These are phyloP conservation scores for Macrolepiota dolichaula DNA, from an alignment of 768 basidiomycete species.

Conservation along the genomic window DNA sequence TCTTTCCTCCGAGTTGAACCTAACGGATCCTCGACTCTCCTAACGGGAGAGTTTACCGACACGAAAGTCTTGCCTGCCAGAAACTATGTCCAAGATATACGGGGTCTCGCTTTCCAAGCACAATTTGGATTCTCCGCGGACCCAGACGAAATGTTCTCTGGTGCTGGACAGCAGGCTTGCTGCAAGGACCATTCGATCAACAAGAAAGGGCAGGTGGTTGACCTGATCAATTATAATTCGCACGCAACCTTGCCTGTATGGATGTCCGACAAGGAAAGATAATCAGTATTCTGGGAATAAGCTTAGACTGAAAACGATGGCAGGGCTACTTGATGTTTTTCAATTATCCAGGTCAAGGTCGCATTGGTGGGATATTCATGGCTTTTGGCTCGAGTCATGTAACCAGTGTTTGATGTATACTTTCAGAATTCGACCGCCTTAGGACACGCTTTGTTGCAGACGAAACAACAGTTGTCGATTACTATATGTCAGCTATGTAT, in stretches of 20 bases:
- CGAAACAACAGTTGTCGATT: constrained; percentile 32
- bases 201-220: constrained; percentile 35
- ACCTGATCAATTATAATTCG: constrained; percentile 33
- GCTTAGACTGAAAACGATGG: neutral
- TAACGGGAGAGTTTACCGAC: constrained; percentile 28
- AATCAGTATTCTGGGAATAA: neutral
- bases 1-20: constrained; percentile 28
- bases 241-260: constrained; percentile 32
- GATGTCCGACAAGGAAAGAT: constrained; percentile 32
- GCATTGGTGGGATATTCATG: constrained; percentile 21
- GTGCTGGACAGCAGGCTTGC: constrained; percentile 33
- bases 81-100: constrained; percentile 30
- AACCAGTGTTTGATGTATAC: neutral
- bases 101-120: constrained; percentile 26
- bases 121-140: constrained; percentile 28
- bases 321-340: constrained; percentile 34
- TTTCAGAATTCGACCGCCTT: constrained; percentile 27
- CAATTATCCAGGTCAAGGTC: constrained; percentile 33
- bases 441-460: constrained; percentile 28
- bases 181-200: constrained; percentile 33
- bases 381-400: neutral
- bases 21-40: constrained; percentile 23
- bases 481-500: constrained; percentile 25
- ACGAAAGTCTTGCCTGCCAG: constrained; percentile 26
- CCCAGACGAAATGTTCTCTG: constrained; percentile 33